Evolutionary conservation across 83 land plant genomes (phyloP).

Genomic region (Larix sibirica): DNA sequence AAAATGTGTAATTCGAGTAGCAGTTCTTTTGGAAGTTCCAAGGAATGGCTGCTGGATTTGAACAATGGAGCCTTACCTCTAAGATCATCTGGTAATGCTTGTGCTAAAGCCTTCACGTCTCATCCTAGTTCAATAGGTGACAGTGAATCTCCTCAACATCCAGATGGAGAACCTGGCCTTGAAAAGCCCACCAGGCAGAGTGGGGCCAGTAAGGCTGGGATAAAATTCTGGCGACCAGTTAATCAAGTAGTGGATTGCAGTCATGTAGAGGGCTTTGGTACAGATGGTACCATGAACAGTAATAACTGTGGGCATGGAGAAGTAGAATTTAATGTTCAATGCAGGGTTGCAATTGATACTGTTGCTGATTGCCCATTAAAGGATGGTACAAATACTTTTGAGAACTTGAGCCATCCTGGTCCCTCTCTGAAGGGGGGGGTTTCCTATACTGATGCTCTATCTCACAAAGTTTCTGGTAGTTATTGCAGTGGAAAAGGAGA

Average conservation of each 20-base stretch:
- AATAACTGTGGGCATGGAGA: not conserved
- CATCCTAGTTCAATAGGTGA: not conserved
- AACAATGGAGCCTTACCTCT: not conserved
- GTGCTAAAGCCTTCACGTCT: too few relatives aligned
- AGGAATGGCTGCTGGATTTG: not conserved
- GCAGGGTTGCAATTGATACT: not conserved
- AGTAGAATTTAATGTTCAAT: not conserved
- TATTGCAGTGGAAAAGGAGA: conserved; percentile 2
- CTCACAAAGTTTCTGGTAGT: not conserved
- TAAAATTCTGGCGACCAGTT: conserved; percentile 51
- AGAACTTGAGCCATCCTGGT: not conserved
- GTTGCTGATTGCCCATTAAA: not conserved
- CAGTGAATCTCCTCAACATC: not conserved
- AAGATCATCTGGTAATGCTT: not conserved
- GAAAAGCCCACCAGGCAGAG: conserved; percentile 15
- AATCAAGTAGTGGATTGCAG: not conserved
- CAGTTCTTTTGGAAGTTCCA: not conserved
- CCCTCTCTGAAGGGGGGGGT: not conserved
- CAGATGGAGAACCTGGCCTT: not conserved
- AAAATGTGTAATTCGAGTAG: conserved; percentile 14
- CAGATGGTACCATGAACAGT: not conserved
- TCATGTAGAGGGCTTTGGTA: not conserved
- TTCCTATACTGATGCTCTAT: not conserved
- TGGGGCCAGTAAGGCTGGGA: not conserved
- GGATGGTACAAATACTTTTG: not conserved